These are phyloP conservation scores for Bruguiera hainesii DNA, from an alignment of 441 rosid genomes.

Conservation along the genomic window DNA sequence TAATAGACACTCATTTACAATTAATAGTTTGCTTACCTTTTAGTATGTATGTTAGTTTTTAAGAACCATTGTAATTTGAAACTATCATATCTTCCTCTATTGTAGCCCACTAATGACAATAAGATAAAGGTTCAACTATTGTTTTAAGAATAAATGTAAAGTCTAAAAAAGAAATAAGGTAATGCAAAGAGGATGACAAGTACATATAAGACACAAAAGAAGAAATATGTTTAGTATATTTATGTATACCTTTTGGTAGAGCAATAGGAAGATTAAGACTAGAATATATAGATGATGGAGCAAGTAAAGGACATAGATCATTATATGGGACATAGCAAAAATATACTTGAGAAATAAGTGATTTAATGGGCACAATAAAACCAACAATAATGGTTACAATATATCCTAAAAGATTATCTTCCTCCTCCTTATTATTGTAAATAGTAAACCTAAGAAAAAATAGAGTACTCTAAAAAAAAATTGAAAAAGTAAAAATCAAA, in stretches of 20 bases:
- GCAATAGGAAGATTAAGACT: not conserved
- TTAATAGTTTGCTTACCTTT: not conserved
- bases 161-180: not conserved
- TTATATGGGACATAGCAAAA: too few species aligned
- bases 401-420: too few species aligned
- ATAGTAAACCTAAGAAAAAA: too few species aligned
- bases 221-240: not conserved
- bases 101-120: not conserved
- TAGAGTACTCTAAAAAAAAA: too few species aligned
- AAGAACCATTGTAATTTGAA: not conserved
- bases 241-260: conserved; percentile 3
- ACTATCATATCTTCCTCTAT: not conserved
- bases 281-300: not conserved
- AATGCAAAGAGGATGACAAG: not conserved
- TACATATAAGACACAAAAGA: not conserved
- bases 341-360: too few species aligned
- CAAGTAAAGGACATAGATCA: too few species aligned
- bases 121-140: not conserved
- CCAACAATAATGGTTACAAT: too few species aligned
- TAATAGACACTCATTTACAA: not conserved
- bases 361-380: too few species aligned
- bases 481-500: too few species aligned
- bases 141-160: not conserved
- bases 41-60: not conserved
- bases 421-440: too few species aligned